Conservation (phyloP, 2,329 filamentous ascomycete species). For the Exophiala lecanii-corni region DNA sequence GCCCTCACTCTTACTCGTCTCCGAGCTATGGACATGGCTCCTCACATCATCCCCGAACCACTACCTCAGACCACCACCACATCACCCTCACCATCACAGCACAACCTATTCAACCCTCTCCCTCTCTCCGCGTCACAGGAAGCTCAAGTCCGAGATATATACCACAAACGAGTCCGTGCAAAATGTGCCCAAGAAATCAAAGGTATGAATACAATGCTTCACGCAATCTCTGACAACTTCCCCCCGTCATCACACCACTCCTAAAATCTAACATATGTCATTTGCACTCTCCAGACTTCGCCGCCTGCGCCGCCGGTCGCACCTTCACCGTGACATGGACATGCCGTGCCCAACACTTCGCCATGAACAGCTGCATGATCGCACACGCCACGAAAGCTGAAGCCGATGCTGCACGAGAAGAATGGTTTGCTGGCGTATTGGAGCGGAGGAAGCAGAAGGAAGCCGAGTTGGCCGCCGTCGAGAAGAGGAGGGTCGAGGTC, state of each 20-base stretch:
- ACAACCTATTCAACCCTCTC: constrained; percentile 63
- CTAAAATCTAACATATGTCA: constrained; percentile 3
- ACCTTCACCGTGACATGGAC: constrained; percentile 85
- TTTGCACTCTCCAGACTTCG: constrained; percentile 65
- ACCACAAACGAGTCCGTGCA: constrained; percentile 70
- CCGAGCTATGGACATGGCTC: constrained; percentile 21
- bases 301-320: constrained; percentile 77
- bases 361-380: constrained; percentile 95
- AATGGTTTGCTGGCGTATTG: constrained; percentile 81
- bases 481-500: constrained; percentile 38
- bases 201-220: constrained; percentile 46
- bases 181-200: constrained; percentile 75
- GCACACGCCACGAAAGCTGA: constrained; percentile 82
- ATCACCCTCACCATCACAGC: constrained; percentile 4
- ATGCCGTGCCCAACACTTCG: constrained; percentile 71
- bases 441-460: constrained; percentile 66
- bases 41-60: constrained; percentile 12
- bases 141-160: constrained; percentile 73
- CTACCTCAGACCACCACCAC: constrained; percentile 3
- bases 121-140: constrained; percentile 80
- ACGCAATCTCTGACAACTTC: too few relatives aligned
- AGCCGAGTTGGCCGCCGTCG: constrained; percentile 45
- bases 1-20: too few relatives aligned
- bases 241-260: not conserved
- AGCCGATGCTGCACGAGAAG: constrained; percentile 81